Evolutionary conservation across 1,284 basidiomycete species (phyloP), one percentile per base, ranked within the genome.

Genomic region (Paramarasmius palmivorus): DNA sequence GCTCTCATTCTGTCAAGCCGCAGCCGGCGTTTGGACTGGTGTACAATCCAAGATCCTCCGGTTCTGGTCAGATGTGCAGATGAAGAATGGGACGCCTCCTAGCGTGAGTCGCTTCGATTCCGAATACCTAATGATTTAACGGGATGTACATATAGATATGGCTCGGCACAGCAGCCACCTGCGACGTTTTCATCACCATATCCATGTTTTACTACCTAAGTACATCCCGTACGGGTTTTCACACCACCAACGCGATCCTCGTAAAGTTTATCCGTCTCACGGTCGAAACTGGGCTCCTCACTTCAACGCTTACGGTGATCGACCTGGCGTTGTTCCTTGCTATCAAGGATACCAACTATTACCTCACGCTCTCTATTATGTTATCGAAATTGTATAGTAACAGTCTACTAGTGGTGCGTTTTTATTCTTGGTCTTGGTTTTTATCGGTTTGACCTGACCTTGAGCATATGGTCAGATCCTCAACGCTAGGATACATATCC

Each of bases 301-400:
- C 54, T 35, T 44, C 57, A 2, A 20, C 51, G 4, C 51, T 54
- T 19, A 52, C 59, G 1, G 29, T 57, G 14, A 23, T 56, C 8
- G 57, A 56, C 49, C 19, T 60, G 4, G 22, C 17, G 4, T 32
- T 60, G 6, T 60, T 52, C 29, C 32, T 54, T 17, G 41, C 19
- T 12, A 55, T 44, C 32, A 40, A 53, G 10, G 56, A 54, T 12
- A 54, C 49, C 42, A 60, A 58, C 54, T 58, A 51, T 25, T 56
- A 60, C 36, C 32, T 60, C 3, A 51, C 29, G 4, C 23, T 48
- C 12, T 55, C 53, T 26, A 57, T 53, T 39, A 37, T 42, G 49
- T 49, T 60, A 2, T 57, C 56, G 0, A 60, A 60, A 38, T 40
- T 58, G 2, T 60, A 60, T 46, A 54, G 51, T 20, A 60, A 57